A percentile compares a stretch with the other conserved stretches of the same genome.
phyloP scores from a whole-genome alignment of 1,284 basidiomycete species.

The Ustilago nuda region DNA sequence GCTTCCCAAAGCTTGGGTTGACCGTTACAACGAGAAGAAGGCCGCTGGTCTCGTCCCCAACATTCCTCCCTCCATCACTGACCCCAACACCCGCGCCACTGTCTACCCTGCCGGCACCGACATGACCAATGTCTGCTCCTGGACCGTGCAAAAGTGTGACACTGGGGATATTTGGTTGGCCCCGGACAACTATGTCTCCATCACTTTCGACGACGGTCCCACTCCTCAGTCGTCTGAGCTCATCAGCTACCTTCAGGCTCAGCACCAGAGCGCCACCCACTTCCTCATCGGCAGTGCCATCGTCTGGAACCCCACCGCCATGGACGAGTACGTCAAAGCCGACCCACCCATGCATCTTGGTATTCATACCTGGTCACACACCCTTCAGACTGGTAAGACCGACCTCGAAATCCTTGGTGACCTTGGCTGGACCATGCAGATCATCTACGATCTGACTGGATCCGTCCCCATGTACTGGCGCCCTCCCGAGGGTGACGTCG shows the following conservation, averaged over 20 bases:
- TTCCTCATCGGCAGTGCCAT: slow-evolving; percentile 86
- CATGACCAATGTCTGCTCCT: slow-evolving; percentile 59
- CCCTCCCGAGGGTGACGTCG: slow-evolving; percentile 63
- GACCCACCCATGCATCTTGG: slow-evolving; percentile 75
- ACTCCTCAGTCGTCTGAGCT: slow-evolving; percentile 70
- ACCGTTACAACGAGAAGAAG: slow-evolving; percentile 75
- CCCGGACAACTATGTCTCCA: slow-evolving; percentile 52
- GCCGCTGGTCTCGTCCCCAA: slow-evolving; percentile 79
- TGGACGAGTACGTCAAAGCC: slow-evolving; percentile 73
- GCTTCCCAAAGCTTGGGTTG: slow-evolving; percentile 73
- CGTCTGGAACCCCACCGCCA: slow-evolving; percentile 73
- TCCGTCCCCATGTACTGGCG: slow-evolving; percentile 60
- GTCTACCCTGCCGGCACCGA: slow-evolving; percentile 54
- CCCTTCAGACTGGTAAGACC: slow-evolving; percentile 78
- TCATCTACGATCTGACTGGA: slow-evolving; percentile 83
- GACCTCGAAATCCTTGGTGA: slow-evolving; percentile 80
- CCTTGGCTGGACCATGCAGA: slow-evolving; percentile 83
- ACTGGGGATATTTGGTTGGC: slow-evolving; percentile 59
- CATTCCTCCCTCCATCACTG: slow-evolving; percentile 73
- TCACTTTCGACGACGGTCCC: slow-evolving; percentile 79
- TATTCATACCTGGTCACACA: slow-evolving; percentile 70
- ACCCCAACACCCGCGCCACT: slow-evolving; percentile 42
- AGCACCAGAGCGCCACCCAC: slow-evolving; percentile 77
- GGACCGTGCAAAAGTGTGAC: slow-evolving; percentile 60
- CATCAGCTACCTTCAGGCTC: slow-evolving; percentile 75